Base-by-base conservation (phyloP, 352 stramenopile genomes). In the Pythium sp. region DNA sequence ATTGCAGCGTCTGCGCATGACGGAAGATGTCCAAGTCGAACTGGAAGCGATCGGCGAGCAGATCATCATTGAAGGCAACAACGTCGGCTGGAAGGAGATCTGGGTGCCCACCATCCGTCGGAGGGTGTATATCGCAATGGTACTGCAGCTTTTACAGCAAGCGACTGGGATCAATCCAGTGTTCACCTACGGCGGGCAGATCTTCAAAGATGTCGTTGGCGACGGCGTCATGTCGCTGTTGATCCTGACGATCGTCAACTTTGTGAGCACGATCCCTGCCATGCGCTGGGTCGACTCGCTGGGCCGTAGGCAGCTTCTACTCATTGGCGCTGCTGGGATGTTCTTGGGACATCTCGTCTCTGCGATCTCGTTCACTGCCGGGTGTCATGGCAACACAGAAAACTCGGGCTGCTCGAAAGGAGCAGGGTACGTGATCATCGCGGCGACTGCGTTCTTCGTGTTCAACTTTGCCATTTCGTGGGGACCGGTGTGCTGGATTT, bases 401-500 rank as follows among this genome's bases (percentile, higher is more conserved):
- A 47, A 72, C 59, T 58, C 73, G 2, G 54, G 64, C 9, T 81
- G 77, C 30, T 60, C 34, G 15, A 68, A 55, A 11, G 28, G 26
- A 3, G 60, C 78, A 5, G 79, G 68, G 2, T 74, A 78, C 62
- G 58, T 76, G 20, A 78, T 89, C 32, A 73, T 89, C 26, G 34
- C 79, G 26, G 61, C 68, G 14, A 65, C 70, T 22, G 68, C 69
- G 7, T 74, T 87, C 62, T 82, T 79, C 38, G 64, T 87, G 9
- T 84, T 84, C 68, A 80, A 81, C 63, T 86, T 85, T 62, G 76
- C 76, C 18, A 84, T 82, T 53, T 84, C 76, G 5, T 88, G 79
- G 82, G 80, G 80, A 0, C 78, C 79, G 28, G 64, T 87, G 9
- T 77, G 78, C 58, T 90, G 82, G 82, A 81, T 87, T 26, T 86